Conservation (phyloP, 345 rosid genomes). For the Eucalyptus tenuipes region DNA sequence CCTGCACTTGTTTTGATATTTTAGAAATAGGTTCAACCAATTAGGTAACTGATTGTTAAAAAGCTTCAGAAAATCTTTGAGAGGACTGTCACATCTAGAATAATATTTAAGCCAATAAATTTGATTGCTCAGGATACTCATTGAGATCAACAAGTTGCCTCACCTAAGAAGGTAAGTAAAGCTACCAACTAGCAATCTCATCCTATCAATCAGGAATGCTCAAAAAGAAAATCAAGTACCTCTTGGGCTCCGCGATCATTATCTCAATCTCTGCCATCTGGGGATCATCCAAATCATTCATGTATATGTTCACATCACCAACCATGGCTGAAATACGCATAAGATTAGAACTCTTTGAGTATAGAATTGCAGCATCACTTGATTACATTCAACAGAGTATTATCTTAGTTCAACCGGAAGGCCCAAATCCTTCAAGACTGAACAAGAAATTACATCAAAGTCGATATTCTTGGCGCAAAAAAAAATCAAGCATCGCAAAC, state of each 20-base stretch:
- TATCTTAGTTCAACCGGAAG: neutral
- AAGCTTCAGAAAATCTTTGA: neutral
- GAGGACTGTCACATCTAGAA: neutral
- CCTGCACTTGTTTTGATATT: neutral
- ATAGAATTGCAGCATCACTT: neutral
- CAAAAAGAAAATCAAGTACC: slow-evolving; percentile 24
- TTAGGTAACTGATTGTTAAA: neutral
- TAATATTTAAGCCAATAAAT: neutral
- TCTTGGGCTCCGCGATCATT: slow-evolving; percentile 81
- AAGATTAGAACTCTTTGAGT: neutral
- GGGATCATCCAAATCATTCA: slow-evolving; percentile 85
- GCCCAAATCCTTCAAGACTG: neutral
- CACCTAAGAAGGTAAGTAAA: neutral
- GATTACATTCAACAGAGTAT: neutral
- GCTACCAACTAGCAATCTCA: neutral
- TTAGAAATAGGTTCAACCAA: neutral
- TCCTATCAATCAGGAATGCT: neutral
- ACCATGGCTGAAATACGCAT: slow-evolving; percentile 33
- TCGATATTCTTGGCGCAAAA: accelerated
- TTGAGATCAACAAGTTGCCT: neutral
- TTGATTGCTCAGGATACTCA: neutral
- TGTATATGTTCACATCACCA: slow-evolving; percentile 88
- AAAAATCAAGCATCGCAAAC: neutral
- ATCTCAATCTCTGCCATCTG: slow-evolving; percentile 79
- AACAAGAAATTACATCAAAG: neutral